These are phyloP conservation scores for Lichtheimia corymbifera DNA, from an alignment of 371 early-diverging fungal species.

Conservation along the genomic window DNA sequence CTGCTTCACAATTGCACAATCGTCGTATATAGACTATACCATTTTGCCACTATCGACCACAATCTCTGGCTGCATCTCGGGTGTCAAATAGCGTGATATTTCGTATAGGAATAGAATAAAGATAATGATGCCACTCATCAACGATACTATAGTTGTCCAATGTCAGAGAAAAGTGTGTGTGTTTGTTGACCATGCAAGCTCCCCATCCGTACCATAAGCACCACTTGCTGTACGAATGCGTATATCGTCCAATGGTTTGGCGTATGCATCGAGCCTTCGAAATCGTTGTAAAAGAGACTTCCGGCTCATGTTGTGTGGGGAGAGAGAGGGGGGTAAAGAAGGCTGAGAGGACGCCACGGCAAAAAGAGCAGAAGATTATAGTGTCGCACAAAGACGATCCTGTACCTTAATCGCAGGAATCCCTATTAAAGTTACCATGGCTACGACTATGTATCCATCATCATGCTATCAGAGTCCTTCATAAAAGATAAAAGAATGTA, in stretches of 20 bases:
- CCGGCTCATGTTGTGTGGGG: not conserved
- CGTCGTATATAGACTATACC: constrained; percentile 15
- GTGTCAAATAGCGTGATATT: constrained; percentile 71
- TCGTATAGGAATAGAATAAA: constrained; percentile 76
- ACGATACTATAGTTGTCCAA: constrained; percentile 60
- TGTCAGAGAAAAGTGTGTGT: too few relatives aligned
- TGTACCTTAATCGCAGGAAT: too few relatives aligned
- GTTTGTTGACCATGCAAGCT: too few relatives aligned
- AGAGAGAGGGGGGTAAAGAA: not conserved
- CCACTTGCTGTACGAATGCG: constrained; percentile 88
- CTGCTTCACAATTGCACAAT: too few relatives aligned
- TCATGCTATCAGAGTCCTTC: too few relatives aligned
- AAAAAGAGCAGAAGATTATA: too few relatives aligned
- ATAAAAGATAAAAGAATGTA: too few relatives aligned
- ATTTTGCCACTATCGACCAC: constrained; percentile 84
- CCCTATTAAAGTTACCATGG: too few relatives aligned
- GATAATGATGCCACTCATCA: constrained; percentile 74
- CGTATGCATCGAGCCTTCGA: constrained; percentile 89
- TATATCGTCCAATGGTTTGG: constrained; percentile 97
- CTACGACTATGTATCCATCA: too few relatives aligned
- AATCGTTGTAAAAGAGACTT: constrained; percentile 53
- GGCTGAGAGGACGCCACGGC: too few relatives aligned
- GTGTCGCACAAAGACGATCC: too few relatives aligned
- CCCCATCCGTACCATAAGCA: constrained; percentile 64
- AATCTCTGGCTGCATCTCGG: constrained; percentile 71